phyloP scores from a whole-genome alignment of 2,329 filamentous ascomycete genomes.

The Chalaropsis thielavioides region DNA sequence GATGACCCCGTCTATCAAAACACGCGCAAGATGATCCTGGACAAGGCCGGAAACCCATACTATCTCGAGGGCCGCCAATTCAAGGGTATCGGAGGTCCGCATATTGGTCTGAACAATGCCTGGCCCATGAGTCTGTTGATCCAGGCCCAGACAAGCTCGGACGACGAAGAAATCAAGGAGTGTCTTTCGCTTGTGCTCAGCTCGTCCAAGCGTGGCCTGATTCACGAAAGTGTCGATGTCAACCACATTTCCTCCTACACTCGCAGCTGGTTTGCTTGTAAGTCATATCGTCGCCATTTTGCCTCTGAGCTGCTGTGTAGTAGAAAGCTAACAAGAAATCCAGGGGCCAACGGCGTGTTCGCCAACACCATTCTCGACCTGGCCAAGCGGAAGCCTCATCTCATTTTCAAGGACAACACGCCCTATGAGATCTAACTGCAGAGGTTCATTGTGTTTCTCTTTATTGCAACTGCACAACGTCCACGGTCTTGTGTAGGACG shows the following conservation, averaged over 20 bases:
- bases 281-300: slow-evolving; percentile 19
- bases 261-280: slow-evolving; percentile 83
- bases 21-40: slow-evolving; percentile 64
- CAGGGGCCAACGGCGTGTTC: slow-evolving; percentile 88
- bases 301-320: slow-evolving; percentile 1
- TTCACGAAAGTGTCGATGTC: slow-evolving; percentile 89
- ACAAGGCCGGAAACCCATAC: slow-evolving; percentile 71
- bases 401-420: slow-evolving; percentile 56
- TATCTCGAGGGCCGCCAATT: slow-evolving; percentile 66
- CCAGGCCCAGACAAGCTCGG: slow-evolving; percentile 75
- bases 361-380: slow-evolving; percentile 83
- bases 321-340: not conserved
- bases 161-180: slow-evolving; percentile 66
- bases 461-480: not conserved
- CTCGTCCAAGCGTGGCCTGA: slow-evolving; percentile 60
- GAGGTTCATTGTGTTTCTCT: not conserved
- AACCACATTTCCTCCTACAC: slow-evolving; percentile 55
- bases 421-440: slow-evolving; percentile 39
- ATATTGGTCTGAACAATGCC: slow-evolving; percentile 73
- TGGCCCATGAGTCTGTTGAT: slow-evolving; percentile 95
- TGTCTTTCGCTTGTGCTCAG: slow-evolving; percentile 61
- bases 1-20: slow-evolving; percentile 67
- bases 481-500: not conserved
- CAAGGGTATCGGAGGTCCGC: slow-evolving; percentile 68
- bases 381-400: slow-evolving; percentile 72